A percentile compares a stretch with the other conserved stretches of the same genome.
Evolutionary conservation across 352 stramenopile species (phyloP).

Genomic region (Phytophthora crassamura): DNA sequence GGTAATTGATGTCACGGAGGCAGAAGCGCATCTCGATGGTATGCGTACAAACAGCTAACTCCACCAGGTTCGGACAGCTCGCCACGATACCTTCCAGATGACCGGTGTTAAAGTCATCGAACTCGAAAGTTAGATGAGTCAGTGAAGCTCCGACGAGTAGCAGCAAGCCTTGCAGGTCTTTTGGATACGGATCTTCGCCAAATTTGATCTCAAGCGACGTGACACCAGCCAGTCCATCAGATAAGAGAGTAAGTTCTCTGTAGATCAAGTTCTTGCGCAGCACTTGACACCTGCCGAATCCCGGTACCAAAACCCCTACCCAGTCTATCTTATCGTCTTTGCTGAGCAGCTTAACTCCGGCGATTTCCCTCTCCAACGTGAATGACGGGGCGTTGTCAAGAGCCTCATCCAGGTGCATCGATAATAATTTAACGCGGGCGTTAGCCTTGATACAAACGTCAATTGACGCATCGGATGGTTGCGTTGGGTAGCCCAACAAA

Average conservation of each 20-base stretch:
- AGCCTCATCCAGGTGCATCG: constrained; percentile 18
- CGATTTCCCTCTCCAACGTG: constrained; percentile 21
- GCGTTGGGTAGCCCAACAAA: constrained; percentile 10
- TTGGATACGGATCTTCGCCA: constrained; percentile 24
- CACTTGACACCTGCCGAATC: constrained; percentile 32
- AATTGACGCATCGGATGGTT: constrained; percentile 5
- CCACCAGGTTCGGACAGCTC: constrained; percentile 27
- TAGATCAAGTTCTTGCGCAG: constrained; percentile 7
- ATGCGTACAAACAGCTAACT: constrained; percentile 30
- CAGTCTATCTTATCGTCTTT: constrained; percentile 1
- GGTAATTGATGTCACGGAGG: constrained; percentile 26
- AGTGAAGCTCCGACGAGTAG: constrained; percentile 30
- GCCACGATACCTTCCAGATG: constrained; percentile 31
- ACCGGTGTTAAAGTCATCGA: constrained; percentile 22
- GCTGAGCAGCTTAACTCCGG: constrained; percentile 14
- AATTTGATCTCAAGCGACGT: constrained; percentile 32
- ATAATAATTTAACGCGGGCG: constrained; percentile 10
- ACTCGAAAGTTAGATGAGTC: constrained; percentile 25
- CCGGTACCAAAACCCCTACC: constrained; percentile 25
- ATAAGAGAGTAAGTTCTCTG: constrained; percentile 14
- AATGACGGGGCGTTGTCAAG: constrained; percentile 4
- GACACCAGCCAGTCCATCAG: constrained; percentile 28
- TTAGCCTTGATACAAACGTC: too few relatives aligned
- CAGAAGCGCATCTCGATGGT: constrained; percentile 28
- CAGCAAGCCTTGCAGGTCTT: constrained; percentile 25